These are phyloP conservation scores for Coprinopsis sp. DNA, from an alignment of 768 basidiomycete species.

Conservation along the genomic window DNA sequence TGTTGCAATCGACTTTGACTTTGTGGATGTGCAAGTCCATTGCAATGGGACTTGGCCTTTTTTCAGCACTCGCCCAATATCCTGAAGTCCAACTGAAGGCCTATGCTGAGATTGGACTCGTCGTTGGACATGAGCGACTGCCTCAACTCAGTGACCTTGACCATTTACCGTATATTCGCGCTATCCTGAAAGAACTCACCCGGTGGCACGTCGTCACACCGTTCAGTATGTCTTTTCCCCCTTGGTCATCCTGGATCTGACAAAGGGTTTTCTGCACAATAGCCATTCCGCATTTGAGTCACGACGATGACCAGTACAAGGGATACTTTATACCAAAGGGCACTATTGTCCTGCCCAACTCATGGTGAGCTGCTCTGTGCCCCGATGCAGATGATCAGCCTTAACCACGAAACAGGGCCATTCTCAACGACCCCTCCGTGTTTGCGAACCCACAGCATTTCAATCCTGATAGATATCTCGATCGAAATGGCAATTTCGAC, in stretches of 20 bases:
- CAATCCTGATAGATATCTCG: no score
- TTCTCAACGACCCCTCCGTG: no score
- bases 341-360: slow-evolving; percentile 18
- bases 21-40: background rate
- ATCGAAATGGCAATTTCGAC: no score
- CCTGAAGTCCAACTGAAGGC: slow-evolving; percentile 18
- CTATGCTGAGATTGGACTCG: slow-evolving; percentile 21
- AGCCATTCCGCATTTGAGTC: slow-evolving; percentile 15
- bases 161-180: slow-evolving; percentile 18
- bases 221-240: slow-evolving; percentile 5
- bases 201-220: slow-evolving; percentile 12
- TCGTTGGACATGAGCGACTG: slow-evolving; percentile 15
- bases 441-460: no score
- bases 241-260: background rate
- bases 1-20: background rate
- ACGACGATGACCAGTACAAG: slow-evolving; percentile 28
- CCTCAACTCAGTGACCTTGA: slow-evolving; percentile 18
- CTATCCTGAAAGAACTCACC: slow-evolving; percentile 18
- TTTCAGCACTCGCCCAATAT: slow-evolving; percentile 14
- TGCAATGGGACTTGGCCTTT: background rate
- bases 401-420: no score
- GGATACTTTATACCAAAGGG: slow-evolving; percentile 36
- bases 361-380: slow-evolving; percentile 18
- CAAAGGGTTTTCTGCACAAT: background rate
- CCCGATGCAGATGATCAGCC: no score